A percentile compares a stretch with the other conserved stretches of the same genome.
Conservation (phyloP, 2,329 filamentous ascomycete genomes). For the Alternaria dauci region DNA sequence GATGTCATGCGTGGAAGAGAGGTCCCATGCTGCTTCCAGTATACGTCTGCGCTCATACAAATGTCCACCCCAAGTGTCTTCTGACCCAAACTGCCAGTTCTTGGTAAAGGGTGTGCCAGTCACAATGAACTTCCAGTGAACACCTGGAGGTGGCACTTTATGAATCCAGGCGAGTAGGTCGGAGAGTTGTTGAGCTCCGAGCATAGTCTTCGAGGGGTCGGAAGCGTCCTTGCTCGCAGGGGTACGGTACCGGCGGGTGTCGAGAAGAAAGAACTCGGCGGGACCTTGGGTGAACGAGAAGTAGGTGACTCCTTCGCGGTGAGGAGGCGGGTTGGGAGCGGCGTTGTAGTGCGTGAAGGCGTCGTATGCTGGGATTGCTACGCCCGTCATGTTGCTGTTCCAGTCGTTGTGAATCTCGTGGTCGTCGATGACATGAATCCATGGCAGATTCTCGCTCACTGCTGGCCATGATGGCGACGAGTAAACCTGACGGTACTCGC, state of each 20-base stretch:
- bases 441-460: slow-evolving; percentile 81
- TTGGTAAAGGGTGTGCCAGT: slow-evolving; percentile 95
- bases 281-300: slow-evolving; percentile 91
- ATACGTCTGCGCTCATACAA: slow-evolving; percentile 78
- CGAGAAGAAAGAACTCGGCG: slow-evolving; percentile 92
- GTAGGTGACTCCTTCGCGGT: slow-evolving; percentile 75
- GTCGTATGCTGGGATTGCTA: slow-evolving; percentile 81
- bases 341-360: slow-evolving; percentile 89
- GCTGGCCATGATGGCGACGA: slow-evolving; percentile 89
- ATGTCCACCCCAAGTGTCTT: slow-evolving; percentile 96
- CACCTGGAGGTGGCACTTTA: slow-evolving; percentile 74
- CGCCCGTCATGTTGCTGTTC: slow-evolving; percentile 79
- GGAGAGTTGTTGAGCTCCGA: slow-evolving; percentile 78
- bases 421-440: slow-evolving; percentile 96
- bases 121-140: slow-evolving; percentile 93
- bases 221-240: slow-evolving; percentile 69
- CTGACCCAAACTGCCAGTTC: slow-evolving; percentile 89
- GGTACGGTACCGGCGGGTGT: slow-evolving; percentile 87
- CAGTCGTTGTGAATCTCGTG: slow-evolving; percentile 97
- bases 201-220: slow-evolving; percentile 80
- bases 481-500: slow-evolving; percentile 96
- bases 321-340: slow-evolving; percentile 78
- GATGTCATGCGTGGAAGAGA: slow-evolving; percentile 71
- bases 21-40: slow-evolving; percentile 92
- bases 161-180: slow-evolving; percentile 82